These are phyloP conservation scores for Pyricularia sp. DNA, from an alignment of 2,329 filamentous ascomycete species.

Conservation along the genomic window DNA sequence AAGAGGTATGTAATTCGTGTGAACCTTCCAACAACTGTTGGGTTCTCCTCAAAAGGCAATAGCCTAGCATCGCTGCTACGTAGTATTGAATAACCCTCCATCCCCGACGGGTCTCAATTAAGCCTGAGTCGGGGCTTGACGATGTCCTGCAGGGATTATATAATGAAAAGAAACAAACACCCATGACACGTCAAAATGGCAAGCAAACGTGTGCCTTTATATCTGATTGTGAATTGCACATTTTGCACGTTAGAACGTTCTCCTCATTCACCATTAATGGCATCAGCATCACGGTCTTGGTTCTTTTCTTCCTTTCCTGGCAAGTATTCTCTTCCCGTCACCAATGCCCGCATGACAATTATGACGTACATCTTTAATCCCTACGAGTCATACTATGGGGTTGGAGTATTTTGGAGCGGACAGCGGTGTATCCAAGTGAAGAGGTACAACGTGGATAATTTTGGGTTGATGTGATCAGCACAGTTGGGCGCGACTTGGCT, in stretches of 20 bases:
- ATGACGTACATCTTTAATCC: not conserved
- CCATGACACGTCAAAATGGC: not conserved
- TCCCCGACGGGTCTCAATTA: not conserved
- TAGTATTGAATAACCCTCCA: not conserved
- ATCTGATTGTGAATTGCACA: not conserved
- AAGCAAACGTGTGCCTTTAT: not conserved
- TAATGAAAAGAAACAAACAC: not conserved
- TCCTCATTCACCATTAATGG: too few species aligned
- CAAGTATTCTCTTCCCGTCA: too few species aligned
- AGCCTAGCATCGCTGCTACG: not conserved
- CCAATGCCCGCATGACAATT: not conserved
- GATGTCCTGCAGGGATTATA: not conserved
- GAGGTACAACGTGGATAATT: too few species aligned
- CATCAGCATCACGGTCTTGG: too few species aligned
- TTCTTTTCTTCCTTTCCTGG: not conserved
- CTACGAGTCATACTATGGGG: not conserved
- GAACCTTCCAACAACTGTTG: not conserved
- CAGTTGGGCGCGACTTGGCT: too few species aligned
- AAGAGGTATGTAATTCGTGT: not conserved
- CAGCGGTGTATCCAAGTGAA: not conserved
- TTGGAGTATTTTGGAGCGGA: not conserved
- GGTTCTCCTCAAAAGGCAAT: not conserved
- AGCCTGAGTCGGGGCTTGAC: not conserved
- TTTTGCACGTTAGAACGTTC: not conserved
- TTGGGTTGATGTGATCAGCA: too few species aligned